Evolutionary conservation across 2,329 filamentous ascomycete genomes (phyloP).

Genomic region (Metarhizium anisopliae): DNA sequence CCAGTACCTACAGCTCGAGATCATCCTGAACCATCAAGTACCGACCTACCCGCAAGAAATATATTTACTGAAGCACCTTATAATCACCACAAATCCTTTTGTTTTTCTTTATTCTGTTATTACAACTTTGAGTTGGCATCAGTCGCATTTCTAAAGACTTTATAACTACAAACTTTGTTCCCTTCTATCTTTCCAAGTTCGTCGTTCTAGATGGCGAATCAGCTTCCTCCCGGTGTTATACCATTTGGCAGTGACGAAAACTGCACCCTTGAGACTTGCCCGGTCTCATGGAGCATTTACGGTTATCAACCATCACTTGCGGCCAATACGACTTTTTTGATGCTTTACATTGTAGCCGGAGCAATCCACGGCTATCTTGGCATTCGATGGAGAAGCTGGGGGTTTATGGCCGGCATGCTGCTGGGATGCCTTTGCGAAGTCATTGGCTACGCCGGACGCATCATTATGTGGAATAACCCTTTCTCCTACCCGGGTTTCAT

Average conservation of each 20-base stretch:
- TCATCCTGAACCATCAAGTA: too few relatives aligned
- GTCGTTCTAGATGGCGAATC: neutral
- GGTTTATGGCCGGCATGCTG: slow-evolving; percentile 39
- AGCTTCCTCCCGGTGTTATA: slow-evolving; percentile 17
- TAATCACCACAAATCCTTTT: too few relatives aligned
- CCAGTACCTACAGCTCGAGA: too few relatives aligned
- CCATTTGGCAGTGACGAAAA: slow-evolving; percentile 35
- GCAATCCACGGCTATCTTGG: slow-evolving; percentile 30
- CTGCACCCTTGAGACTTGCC: slow-evolving; percentile 39
- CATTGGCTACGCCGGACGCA: slow-evolving; percentile 50
- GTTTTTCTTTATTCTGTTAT: too few relatives aligned
- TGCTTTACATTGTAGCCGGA: slow-evolving; percentile 32
- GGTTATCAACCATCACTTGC: slow-evolving; percentile 30
- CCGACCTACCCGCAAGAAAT: too few relatives aligned
- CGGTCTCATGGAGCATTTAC: slow-evolving; percentile 34
- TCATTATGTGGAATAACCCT: slow-evolving; percentile 46
- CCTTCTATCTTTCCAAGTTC: neutral
- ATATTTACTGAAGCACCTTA: too few relatives aligned
- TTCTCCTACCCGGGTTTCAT: slow-evolving; percentile 50
- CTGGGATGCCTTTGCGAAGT: slow-evolving; percentile 48
- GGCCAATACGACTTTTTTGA: slow-evolving; percentile 37
- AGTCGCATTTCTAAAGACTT: too few relatives aligned
- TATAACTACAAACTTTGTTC: too few relatives aligned
- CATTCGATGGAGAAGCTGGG: slow-evolving; percentile 28
- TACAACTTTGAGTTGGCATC: too few relatives aligned